A percentile compares a stretch with the other conserved stretches of the same genome.
Evolutionary conservation across 1,284 basidiomycete species (phyloP).

Genomic region (Tilletia indica): DNA sequence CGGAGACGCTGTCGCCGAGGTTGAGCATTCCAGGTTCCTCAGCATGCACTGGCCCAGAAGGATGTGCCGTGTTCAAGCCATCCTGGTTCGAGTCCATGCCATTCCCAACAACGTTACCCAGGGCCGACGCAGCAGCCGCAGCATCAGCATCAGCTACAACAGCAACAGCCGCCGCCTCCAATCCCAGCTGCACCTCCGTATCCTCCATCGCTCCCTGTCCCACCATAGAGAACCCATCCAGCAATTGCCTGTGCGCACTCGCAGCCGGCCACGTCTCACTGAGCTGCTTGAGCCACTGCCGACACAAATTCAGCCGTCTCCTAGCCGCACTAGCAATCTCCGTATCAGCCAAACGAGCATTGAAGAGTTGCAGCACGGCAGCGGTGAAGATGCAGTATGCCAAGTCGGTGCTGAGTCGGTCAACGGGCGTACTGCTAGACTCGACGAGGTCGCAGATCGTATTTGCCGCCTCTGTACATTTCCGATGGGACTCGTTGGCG

Average conservation of each 20-base stretch:
- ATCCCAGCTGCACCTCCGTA: neutral
- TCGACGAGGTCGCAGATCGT: conserved; percentile 44
- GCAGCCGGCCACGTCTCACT: conserved; percentile 47
- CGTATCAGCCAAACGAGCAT: conserved; percentile 36
- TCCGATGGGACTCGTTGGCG: conserved; percentile 33
- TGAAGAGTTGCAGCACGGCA: conserved; percentile 47
- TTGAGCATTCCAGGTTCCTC: no score
- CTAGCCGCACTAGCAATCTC: conserved; percentile 32
- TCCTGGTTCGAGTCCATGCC: no score
- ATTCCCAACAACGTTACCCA: neutral
- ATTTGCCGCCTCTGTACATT: conserved; percentile 41
- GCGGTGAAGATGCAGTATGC: conserved; percentile 51
- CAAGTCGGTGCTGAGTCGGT: conserved; percentile 39
- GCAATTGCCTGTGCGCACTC: conserved; percentile 40
- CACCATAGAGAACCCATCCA: conserved; percentile 46
- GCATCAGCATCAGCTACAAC: conserved; percentile 7
- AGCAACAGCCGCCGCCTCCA: conserved; percentile 4
- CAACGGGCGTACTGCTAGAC: conserved; percentile 34
- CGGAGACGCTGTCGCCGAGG: no score
- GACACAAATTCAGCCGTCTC: conserved; percentile 37
- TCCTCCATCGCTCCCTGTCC: conserved; percentile 31
- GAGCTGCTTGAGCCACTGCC: conserved; percentile 44
- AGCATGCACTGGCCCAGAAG: no score
- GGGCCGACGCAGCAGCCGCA: neutral
- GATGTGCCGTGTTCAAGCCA: no score